Evolutionary conservation across 73 alveolate genomes (phyloP), one percentile per base, ranked within the genome.

Genomic region (Breviolum minutum): DNA sequence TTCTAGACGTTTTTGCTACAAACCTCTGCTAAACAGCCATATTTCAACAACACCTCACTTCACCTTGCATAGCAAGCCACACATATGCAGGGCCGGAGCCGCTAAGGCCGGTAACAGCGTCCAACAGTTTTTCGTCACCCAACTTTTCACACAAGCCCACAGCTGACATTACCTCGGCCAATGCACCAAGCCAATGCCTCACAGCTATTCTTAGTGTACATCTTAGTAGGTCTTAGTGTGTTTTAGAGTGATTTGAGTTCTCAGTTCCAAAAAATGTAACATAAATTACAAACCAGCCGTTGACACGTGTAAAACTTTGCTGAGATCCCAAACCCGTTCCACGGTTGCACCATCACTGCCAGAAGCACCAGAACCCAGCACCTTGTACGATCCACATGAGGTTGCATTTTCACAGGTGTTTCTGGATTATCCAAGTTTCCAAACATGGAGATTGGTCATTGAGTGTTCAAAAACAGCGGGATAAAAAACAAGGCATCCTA

Each of bases 61-160:
- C 77, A 14, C 54, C 5, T 40, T 40, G 54, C 54, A 40, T 40
- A 40, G 54, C 80, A 80, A 14, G 91, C n/a, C 64, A 69, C 87
- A 99, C 99, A 60, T 94, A 99, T 77, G 99, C 99, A 22, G 99
- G 99, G 7, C 99, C 99, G 26, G 95, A 74, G 32, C 99, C 99
- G 13, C 95, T 70, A 32, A 99, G 88, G 40, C 99, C 99, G 17
- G 99, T 99, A 66, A 99, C 99, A 6, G 99, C 99, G 68, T 99
- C 98, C 98, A 92, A 73, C 61, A 92, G 98, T 68, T 92, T 92
- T 90, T 92, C 98, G 81, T 92, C 98, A 27, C 82, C 98, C 90
- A 92, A 19, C 90, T 92, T 92, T 69, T 92, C 98, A 54, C 91
- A 73, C 63, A 92, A 66, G 61, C 98, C 98, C 91, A 92, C 98